Base-by-base conservation (phyloP, 306 rosid genomes). In the Nissolia schottii region DNA sequence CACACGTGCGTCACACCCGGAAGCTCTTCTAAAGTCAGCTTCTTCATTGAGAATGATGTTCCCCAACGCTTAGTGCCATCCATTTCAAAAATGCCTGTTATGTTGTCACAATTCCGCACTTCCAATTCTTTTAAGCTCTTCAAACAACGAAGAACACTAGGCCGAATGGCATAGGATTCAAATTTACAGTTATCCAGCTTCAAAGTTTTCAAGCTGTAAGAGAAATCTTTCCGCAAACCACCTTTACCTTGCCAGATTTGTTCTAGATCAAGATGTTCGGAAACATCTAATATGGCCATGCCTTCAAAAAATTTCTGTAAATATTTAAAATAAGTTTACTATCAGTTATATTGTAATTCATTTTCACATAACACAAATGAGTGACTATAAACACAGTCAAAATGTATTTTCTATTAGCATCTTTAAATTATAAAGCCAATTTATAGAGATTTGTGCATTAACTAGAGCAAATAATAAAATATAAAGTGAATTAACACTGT, bases 71-170 rank as follows among this genome's bases (percentile, higher is more conserved):
- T 22, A 1, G 16, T 1, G 0, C 7, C 71, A 35, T 63, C 16
- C 43, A n/a, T 16, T 2, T 25, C 24, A 74, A 74, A 74, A 11
- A 74, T 74, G 8, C 1, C 31, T 29, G 15, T 3, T 3, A 74
- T 10, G 1, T 11, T 3, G 4, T n/a, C 0, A 24, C 78, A 74
- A 3, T 7, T 0, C 2, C 45, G n/a, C 3, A 74, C 65, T 15
- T 37, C 7, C 32, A 74, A 53, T 27, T 63, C 79, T 50, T 37
- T 38, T 27, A 64, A 38, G 32, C 56, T 63, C 45, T 38, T 63
- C 2, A 75, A 20, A 3, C 7, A 1, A 55, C 28, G 10, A 43
- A 65, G 73, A 20, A 66, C 6, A 19, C 29, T 6, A 8, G 49
- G 5, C 9, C 60, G 79, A 65, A 75, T 65, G 14, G 67, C 74